Evolutionary conservation across 1,284 basidiomycete species (phyloP).

Genomic region (Kwoniella shivajii): DNA sequence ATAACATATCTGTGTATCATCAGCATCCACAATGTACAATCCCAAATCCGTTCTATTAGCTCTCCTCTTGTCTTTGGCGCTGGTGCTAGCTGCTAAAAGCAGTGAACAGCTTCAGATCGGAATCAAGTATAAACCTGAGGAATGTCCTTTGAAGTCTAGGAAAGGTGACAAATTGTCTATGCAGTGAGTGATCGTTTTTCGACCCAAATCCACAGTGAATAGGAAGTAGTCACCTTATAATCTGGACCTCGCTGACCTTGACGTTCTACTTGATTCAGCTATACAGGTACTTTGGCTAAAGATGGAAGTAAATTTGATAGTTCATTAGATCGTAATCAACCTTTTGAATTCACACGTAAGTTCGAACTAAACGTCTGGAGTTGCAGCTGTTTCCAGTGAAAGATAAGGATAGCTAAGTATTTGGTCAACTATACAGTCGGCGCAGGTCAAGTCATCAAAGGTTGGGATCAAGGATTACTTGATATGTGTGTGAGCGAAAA

Average conservation of each 20-base stretch:
- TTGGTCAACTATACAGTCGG: slow-evolving; percentile 54
- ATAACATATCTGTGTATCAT: not conserved
- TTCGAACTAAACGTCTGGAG: slow-evolving; percentile 2
- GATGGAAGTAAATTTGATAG: slow-evolving; percentile 60
- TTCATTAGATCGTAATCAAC: slow-evolving; percentile 58
- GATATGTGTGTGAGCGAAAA: slow-evolving; percentile 88
- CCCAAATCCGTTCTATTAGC: slow-evolving; percentile 29
- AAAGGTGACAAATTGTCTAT: slow-evolving; percentile 58
- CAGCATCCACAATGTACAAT: slow-evolving; percentile 7
- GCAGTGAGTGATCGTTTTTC: slow-evolving; percentile 44
- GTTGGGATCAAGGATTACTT: slow-evolving; percentile 57
- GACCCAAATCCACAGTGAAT: not conserved
- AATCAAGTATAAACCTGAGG: slow-evolving; percentile 56
- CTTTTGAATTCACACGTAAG: slow-evolving; percentile 57
- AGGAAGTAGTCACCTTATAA: not conserved
- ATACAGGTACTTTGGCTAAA: slow-evolving; percentile 58
- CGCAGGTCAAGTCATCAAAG: slow-evolving; percentile 58
- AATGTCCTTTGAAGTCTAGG: slow-evolving; percentile 57
- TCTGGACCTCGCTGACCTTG: no score
- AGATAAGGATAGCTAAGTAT: no score
- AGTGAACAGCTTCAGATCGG: slow-evolving; percentile 47
- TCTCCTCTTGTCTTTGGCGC: slow-evolving; percentile 50
- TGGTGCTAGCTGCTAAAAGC: slow-evolving; percentile 57
- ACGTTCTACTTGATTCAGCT: slow-evolving; percentile 37
- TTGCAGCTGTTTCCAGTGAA: no score